Percentiles rank a stretch among this genome's conserved stretches.
Conservation (phyloP, 805 yeast genomes). For the Barnettozyma californica region DNA sequence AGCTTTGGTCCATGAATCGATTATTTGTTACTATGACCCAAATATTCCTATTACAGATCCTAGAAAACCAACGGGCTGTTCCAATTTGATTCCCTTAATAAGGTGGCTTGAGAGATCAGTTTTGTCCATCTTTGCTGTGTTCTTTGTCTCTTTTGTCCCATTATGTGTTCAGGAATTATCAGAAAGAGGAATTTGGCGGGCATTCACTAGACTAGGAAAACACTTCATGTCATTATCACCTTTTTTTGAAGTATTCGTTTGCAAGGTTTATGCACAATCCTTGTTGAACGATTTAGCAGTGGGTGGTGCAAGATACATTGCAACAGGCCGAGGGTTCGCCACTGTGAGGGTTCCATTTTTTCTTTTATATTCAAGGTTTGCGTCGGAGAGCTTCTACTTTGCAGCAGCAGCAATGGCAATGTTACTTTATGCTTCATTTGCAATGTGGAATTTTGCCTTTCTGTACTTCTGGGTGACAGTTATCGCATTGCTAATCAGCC, state of each 20-base stretch:
- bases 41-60: slow-evolving; percentile 57
- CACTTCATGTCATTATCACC: slow-evolving; percentile 73
- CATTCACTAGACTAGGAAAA: slow-evolving; percentile 54
- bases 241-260: slow-evolving; percentile 73
- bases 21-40: slow-evolving; percentile 55
- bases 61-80: slow-evolving; percentile 63
- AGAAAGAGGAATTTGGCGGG: slow-evolving; percentile 71
- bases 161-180: slow-evolving; percentile 70
- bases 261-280: slow-evolving; percentile 70
- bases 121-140: slow-evolving; percentile 67
- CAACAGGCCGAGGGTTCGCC: slow-evolving; percentile 82
- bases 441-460: slow-evolving; percentile 57
- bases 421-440: slow-evolving; percentile 50
- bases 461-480: slow-evolving; percentile 62
- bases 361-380: slow-evolving; percentile 62
- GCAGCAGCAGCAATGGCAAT: slow-evolving; percentile 49
- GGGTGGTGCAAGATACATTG: slow-evolving; percentile 79
- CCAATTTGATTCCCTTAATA: slow-evolving; percentile 62
- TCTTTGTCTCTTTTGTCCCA: slow-evolving; percentile 70
- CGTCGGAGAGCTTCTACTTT: slow-evolving; percentile 61
- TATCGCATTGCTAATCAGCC: slow-evolving; percentile 49
- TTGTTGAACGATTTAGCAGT: slow-evolving; percentile 60
- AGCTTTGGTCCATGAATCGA: slow-evolving; percentile 54
- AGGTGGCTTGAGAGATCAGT: slow-evolving; percentile 73
- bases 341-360: slow-evolving; percentile 65